phyloP scores from a whole-genome alignment of 2,329 filamentous ascomycete species.

The Ceratocystis alfenasii region DNA sequence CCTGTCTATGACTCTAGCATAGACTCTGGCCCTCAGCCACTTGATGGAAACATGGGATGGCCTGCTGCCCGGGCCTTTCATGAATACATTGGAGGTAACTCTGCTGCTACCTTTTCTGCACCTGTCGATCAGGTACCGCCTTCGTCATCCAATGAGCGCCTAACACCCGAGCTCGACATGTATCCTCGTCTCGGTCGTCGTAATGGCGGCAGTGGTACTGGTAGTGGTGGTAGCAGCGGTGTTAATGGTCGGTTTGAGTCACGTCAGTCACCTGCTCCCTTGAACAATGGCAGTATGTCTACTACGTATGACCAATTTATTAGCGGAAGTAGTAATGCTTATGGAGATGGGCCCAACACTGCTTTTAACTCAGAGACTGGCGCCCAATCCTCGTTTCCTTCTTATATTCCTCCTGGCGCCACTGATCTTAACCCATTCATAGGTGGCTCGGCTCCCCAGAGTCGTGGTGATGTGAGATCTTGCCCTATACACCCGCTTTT shows the following conservation, averaged over 20 bases:
- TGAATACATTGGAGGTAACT: slow-evolving; percentile 2
- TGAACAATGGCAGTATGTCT: slow-evolving; percentile 2
- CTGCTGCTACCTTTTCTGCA: background rate
- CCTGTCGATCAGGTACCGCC: background rate
- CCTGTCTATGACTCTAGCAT: background rate
- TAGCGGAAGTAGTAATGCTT: background rate
- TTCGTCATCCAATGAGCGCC: background rate
- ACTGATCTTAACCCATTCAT: slow-evolving; percentile 8
- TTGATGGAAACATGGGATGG: slow-evolving; percentile 2
- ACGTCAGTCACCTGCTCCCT: slow-evolving; percentile 1
- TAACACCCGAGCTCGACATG: slow-evolving; percentile 8
- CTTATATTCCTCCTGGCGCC: slow-evolving; percentile 3
- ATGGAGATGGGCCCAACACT: background rate
- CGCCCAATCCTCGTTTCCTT: background rate
- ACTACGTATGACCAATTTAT: slow-evolving; percentile 9
- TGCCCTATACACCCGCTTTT: background rate
- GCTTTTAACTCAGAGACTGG: slow-evolving; percentile 1
- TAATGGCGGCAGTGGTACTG: background rate
- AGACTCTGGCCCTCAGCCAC: background rate
- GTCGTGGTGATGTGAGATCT: slow-evolving; percentile 13
- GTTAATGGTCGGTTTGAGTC: slow-evolving; percentile 4
- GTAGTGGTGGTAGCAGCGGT: background rate
- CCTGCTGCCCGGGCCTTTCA: background rate
- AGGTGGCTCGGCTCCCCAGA: background rate
- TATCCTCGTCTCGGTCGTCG: slow-evolving; percentile 7